phyloP scores from a whole-genome alignment of 805 yeast species.

The Zygoascus ofunaensis region DNA sequence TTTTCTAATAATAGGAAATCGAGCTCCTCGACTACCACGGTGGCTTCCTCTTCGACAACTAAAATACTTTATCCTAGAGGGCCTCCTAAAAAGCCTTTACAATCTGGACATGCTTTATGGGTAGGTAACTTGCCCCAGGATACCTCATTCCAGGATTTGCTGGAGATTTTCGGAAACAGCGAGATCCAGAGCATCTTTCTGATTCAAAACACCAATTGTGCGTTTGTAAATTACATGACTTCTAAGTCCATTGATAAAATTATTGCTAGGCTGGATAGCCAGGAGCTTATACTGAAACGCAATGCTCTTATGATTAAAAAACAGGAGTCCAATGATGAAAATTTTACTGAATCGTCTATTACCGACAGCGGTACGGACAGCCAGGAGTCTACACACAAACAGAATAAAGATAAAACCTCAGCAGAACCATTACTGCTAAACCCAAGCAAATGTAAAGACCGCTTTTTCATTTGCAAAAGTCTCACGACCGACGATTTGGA shows the following conservation, averaged over 20 bases:
- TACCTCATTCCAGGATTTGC: slow-evolving; percentile 29
- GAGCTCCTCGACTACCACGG: background rate
- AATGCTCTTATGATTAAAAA: slow-evolving; percentile 27
- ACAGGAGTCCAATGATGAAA: background rate
- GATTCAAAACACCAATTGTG: slow-evolving; percentile 35
- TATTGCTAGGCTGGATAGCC: slow-evolving; percentile 18
- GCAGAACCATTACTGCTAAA: background rate
- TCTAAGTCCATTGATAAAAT: slow-evolving; percentile 27
- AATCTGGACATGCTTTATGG: slow-evolving; percentile 37
- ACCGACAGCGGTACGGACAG: no score
- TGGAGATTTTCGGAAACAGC: slow-evolving; percentile 30
- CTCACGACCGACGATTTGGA: slow-evolving; percentile 31
- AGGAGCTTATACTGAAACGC: slow-evolving; percentile 27
- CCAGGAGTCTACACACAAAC: no score
- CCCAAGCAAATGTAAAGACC: slow-evolving; percentile 10
- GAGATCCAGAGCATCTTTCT: slow-evolving; percentile 31
- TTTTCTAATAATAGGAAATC: background rate
- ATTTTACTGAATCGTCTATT: no score
- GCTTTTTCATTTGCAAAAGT: slow-evolving; percentile 34
- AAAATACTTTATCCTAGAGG: slow-evolving; percentile 21
- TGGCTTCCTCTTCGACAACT: background rate
- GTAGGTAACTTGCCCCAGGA: slow-evolving; percentile 35
- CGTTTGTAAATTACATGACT: slow-evolving; percentile 32
- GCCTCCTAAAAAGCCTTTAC: slow-evolving; percentile 35
- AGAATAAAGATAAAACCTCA: no score